A percentile compares a stretch with the other conserved stretches of the same genome.
These are phyloP conservation scores for Sporisorium iseilematis-ciliati DNA, from an alignment of 1,284 basidiomycete species.

Conservation along the genomic window DNA sequence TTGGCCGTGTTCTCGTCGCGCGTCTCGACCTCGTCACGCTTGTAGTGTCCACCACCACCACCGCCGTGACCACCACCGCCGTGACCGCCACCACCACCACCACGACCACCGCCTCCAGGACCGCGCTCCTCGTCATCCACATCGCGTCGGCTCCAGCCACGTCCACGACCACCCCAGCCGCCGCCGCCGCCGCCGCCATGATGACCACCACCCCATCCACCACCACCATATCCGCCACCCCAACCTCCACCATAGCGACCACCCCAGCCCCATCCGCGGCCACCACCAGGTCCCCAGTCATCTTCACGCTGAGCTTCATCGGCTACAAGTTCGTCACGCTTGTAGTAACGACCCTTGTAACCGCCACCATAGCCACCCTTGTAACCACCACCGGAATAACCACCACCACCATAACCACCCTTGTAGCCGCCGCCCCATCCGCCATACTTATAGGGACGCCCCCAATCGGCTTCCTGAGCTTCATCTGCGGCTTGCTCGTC, in stretches of 20 bases:
- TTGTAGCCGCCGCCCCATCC: no score
- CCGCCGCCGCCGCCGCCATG: no score
- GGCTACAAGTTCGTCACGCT: not conserved
- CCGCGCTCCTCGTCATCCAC: not conserved
- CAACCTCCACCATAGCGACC: not conserved
- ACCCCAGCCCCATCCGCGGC: not conserved
- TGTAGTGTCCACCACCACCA: not conserved
- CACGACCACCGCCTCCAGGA: not conserved
- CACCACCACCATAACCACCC: no score
- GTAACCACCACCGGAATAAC: no score
- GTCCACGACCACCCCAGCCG: not conserved
- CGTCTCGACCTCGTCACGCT: conserved; percentile 1
- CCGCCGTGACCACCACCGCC: not conserved
- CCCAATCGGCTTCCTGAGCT: not conserved
- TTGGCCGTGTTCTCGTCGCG: not conserved
- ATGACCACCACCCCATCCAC: not conserved
- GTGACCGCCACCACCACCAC: not conserved
- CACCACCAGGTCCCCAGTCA: no score
- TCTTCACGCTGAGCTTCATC: not conserved
- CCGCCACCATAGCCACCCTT: no score
- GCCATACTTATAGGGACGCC: no score
- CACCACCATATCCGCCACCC: not conserved
- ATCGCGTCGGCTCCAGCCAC: no score
- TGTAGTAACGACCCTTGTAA: no score
- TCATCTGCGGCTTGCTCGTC: not conserved